These are phyloP conservation scores for Lasiodiplodia sp. DNA, from an alignment of 2,329 filamentous ascomycete species.

Conservation along the genomic window DNA sequence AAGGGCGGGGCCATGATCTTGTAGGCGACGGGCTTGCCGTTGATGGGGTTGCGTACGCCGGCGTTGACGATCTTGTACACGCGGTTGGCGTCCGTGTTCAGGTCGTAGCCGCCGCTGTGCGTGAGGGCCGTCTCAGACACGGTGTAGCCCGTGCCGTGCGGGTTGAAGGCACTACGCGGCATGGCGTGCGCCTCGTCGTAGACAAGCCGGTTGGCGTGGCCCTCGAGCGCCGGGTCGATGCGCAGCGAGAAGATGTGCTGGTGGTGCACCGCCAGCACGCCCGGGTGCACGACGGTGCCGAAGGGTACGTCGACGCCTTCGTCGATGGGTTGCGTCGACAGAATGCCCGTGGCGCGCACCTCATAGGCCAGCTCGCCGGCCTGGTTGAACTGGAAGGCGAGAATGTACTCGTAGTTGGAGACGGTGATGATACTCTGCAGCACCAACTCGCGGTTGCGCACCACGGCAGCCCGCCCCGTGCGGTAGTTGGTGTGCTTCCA, in stretches of 20 bases:
- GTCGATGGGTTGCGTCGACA: constrained; percentile 72
- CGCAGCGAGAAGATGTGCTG: constrained; percentile 75
- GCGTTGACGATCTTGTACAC: constrained; percentile 59
- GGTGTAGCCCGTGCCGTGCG: constrained; percentile 61
- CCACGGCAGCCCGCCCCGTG: constrained; percentile 68
- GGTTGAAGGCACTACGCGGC: constrained; percentile 63
- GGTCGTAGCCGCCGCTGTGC: constrained; percentile 59
- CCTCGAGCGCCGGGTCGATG: constrained; percentile 57
- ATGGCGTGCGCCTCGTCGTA: constrained; percentile 66
- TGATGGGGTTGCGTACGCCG: constrained; percentile 54
- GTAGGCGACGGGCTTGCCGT: constrained; percentile 57
- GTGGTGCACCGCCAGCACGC: constrained; percentile 73
- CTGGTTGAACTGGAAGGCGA: constrained; percentile 76
- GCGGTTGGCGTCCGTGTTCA: constrained; percentile 53
- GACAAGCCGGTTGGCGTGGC: constrained; percentile 53
- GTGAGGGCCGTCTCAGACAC: constrained; percentile 56
- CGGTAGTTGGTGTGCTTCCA: constrained; percentile 78
- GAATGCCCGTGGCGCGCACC: constrained; percentile 72
- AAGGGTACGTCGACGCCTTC: constrained; percentile 69
- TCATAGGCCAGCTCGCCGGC: constrained; percentile 72
- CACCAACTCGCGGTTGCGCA: constrained; percentile 70
- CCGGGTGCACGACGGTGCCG: constrained; percentile 73
- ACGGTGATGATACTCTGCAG: constrained; percentile 75
- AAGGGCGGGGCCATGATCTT: constrained; percentile 59
- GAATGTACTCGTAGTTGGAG: constrained; percentile 76